Conservation (phyloP, 2,329 filamentous ascomycete species). For the Aureobasidium sp. region DNA sequence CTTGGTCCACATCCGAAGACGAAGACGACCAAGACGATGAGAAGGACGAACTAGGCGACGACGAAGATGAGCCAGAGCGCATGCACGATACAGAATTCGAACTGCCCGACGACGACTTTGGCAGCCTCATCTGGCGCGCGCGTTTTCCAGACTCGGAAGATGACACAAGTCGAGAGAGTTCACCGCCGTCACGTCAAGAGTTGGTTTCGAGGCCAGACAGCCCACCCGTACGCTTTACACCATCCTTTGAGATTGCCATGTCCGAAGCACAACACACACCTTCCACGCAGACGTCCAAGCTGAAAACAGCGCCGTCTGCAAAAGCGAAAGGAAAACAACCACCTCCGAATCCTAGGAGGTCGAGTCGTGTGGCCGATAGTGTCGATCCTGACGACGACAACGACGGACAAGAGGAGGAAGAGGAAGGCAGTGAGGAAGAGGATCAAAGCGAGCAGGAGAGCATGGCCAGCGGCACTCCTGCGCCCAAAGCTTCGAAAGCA, state of each 20-base stretch:
- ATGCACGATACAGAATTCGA: slow-evolving; percentile 28
- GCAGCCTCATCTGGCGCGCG: slow-evolving; percentile 35
- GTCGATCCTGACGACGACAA: slow-evolving; percentile 10
- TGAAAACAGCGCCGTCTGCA: background rate
- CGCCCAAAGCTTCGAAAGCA: background rate
- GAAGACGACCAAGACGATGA: slow-evolving; percentile 32
- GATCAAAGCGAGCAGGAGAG: slow-evolving; percentile 5
- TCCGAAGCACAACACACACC: background rate
- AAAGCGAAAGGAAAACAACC: background rate
- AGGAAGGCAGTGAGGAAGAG: background rate
- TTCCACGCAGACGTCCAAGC: background rate
- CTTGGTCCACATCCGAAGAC: slow-evolving; percentile 39
- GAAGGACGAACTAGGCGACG: slow-evolving; percentile 32
- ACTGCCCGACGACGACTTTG: slow-evolving; percentile 34
- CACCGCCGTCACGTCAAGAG: slow-evolving; percentile 22
- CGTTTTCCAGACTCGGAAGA: slow-evolving; percentile 23
- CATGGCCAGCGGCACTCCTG: slow-evolving; percentile 10
- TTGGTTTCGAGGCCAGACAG: slow-evolving; percentile 23
- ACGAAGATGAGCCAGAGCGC: slow-evolving; percentile 27
- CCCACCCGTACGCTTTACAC: slow-evolving; percentile 26
- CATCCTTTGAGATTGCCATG: slow-evolving; percentile 18
- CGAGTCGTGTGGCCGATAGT: slow-evolving; percentile 13
- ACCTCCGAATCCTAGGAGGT: background rate
- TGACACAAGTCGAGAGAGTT: background rate
- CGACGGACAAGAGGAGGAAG: slow-evolving; percentile 3